Evolutionary conservation across 495 filamentous ascomycete species (phyloP).

Genomic region (Neurospora africana): DNA sequence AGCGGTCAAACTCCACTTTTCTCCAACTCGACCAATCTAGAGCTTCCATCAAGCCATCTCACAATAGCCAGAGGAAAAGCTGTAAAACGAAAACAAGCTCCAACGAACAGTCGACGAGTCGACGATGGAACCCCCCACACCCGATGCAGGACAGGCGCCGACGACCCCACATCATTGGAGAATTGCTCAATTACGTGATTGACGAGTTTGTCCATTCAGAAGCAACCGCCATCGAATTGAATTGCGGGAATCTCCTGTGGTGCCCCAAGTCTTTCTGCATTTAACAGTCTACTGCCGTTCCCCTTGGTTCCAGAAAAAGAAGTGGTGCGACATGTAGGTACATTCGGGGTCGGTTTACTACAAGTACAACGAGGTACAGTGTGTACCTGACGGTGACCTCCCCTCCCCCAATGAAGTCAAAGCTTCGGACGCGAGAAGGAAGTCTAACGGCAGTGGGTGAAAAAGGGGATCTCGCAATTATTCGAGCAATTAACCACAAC

Average conservation of each 20-base stretch:
- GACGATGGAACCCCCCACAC: not conserved
- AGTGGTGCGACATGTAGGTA: not conserved
- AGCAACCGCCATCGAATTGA: not conserved
- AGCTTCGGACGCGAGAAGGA: not conserved
- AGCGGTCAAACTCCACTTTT: not conserved
- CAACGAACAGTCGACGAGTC: not conserved
- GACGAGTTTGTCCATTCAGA: not conserved
- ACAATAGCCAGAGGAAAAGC: not conserved
- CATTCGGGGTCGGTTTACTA: not conserved
- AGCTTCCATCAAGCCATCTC: not conserved
- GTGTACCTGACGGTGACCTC: not conserved
- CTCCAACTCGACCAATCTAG: not conserved
- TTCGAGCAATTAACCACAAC: not conserved
- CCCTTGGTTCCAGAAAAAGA: not conserved
- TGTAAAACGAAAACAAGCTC: not conserved
- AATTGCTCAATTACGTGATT: constrained; percentile 1
- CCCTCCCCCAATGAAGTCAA: not conserved
- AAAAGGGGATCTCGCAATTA: not conserved
- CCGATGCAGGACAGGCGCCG: not conserved
- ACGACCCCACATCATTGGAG: not conserved
- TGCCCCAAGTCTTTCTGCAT: not conserved
- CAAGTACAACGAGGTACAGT: not conserved
- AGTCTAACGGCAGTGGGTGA: not conserved
- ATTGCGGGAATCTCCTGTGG: not conserved
- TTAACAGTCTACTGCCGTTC: not conserved